Conservation (phyloP, 1,284 basidiomycete species). For the Anthracocystis walkeri region DNA sequence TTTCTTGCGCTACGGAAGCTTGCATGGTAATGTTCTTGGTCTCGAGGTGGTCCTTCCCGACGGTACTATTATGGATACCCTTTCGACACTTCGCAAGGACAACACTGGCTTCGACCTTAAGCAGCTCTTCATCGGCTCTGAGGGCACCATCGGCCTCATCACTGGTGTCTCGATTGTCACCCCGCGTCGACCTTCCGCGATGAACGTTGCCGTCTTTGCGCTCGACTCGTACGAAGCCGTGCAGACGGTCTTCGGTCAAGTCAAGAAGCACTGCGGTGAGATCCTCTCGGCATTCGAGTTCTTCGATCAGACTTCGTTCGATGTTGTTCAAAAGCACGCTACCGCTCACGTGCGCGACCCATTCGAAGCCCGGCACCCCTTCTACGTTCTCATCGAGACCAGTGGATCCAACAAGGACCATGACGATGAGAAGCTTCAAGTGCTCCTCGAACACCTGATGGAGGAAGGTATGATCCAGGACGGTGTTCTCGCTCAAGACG, state of each 20-base stretch:
- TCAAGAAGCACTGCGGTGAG: conserved; percentile 83
- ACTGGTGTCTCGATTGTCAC: conserved; percentile 95
- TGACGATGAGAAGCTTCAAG: conserved; percentile 94
- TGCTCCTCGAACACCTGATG: conserved; percentile 83
- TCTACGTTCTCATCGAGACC: conserved; percentile 90
- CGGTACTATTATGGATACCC: conserved; percentile 77
- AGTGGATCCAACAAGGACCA: conserved; percentile 93
- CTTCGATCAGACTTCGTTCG: conserved; percentile 88
- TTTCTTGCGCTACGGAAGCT: conserved; percentile 90
- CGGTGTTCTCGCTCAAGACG: conserved; percentile 91
- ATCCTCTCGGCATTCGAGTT: conserved; percentile 98
- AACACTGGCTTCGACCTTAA: conserved; percentile 99
- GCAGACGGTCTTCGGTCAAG: conserved; percentile 74
- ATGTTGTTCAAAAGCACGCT: conserved; percentile 76
- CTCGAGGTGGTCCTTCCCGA: conserved; percentile 96
- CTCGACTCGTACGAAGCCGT: conserved; percentile 74
- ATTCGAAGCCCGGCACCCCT: conserved; percentile 63
- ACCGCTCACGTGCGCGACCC: conserved; percentile 73
- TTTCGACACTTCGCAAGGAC: conserved; percentile 83
- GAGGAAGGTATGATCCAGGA: conserved; percentile 84
- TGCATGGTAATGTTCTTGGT: conserved; percentile 96
- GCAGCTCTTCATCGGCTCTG: conserved; percentile 97
- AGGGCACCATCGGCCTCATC: conserved; percentile 94
- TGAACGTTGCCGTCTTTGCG: conserved; percentile 74
- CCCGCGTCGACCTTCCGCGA: conserved; percentile 80